Conservation (phyloP, 2,329 filamentous ascomycete species). For the Exophiala xenobiotica region DNA sequence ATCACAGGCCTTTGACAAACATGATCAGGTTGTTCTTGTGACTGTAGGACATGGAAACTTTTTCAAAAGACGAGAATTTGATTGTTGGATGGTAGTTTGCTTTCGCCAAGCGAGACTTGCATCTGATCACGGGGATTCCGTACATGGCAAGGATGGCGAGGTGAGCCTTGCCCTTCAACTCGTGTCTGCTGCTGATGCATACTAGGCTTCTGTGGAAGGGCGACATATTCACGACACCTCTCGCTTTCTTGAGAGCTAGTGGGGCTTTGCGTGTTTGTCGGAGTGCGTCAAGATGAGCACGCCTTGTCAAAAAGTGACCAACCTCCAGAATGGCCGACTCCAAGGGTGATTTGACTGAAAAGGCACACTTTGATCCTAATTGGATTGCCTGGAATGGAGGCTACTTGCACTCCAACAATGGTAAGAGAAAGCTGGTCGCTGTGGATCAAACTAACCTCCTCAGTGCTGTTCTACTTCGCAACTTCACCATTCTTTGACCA, state of each 20-base stretch:
- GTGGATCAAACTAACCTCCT: slow-evolving; percentile 1
- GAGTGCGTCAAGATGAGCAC: slow-evolving; percentile 18
- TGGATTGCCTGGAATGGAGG: slow-evolving; percentile 29
- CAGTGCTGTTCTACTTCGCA: slow-evolving; percentile 62
- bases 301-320: neutral
- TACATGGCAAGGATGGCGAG: too few relatives aligned
- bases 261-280: too few relatives aligned
- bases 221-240: too few relatives aligned
- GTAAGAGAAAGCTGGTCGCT: slow-evolving; percentile 11
- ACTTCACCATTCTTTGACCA: slow-evolving; percentile 64
- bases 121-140: too few relatives aligned
- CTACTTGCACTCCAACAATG: slow-evolving; percentile 31
- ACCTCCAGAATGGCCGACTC: slow-evolving; percentile 19
- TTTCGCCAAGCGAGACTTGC: too few relatives aligned
- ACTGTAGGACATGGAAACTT: neutral
- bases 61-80: neutral
- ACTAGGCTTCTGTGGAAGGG: too few relatives aligned
- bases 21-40: neutral
- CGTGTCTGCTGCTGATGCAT: too few relatives aligned
- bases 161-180: too few relatives aligned
- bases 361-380: slow-evolving; percentile 26
- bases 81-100: too few relatives aligned
- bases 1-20: neutral
- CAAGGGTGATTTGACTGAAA: slow-evolving; percentile 27
- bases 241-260: too few relatives aligned